Conservation (phyloP, 2,329 filamentous ascomycete genomes). For the Calonectria montana region DNA sequence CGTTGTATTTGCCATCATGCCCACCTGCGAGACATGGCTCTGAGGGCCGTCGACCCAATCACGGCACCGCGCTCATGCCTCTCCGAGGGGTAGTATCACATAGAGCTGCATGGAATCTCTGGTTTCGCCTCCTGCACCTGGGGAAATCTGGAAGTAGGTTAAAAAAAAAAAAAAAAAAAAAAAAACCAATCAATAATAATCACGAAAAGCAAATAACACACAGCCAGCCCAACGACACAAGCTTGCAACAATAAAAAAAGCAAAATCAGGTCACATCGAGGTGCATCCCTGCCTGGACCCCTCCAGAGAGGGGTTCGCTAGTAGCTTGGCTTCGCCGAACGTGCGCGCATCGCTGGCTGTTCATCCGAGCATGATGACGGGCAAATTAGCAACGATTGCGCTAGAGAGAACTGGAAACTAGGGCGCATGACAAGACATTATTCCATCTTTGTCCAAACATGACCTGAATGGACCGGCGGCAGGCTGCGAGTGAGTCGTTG, state of each 20-base stretch:
- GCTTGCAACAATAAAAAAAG: not conserved
- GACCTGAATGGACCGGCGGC: not conserved
- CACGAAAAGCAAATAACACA: not conserved
- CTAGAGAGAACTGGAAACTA: not conserved
- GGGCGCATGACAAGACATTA: not conserved
- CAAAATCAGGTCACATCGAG: not conserved
- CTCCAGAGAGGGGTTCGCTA: not conserved
- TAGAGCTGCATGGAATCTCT: not conserved
- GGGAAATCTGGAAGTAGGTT: conserved; percentile 2
- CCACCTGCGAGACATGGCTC: not conserved
- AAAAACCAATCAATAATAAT: not conserved
- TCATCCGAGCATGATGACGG: not conserved
- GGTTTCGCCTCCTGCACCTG: conserved; percentile 4
- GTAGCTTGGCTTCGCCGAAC: not conserved
- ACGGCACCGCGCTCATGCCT: not conserved
- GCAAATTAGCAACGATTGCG: conserved; percentile 3
- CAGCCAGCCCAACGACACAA: too few relatives aligned
- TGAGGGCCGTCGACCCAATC: not conserved
- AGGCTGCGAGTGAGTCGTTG: not conserved
- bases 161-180: not conserved
- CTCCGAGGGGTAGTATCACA: not conserved
- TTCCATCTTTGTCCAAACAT: not conserved
- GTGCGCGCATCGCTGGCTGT: conserved; percentile 3
- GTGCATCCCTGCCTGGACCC: not conserved
- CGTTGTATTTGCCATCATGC: conserved; percentile 11